Conservation (phyloP, 2,329 filamentous ascomycete genomes). For the Lecanosticta acicola region DNA sequence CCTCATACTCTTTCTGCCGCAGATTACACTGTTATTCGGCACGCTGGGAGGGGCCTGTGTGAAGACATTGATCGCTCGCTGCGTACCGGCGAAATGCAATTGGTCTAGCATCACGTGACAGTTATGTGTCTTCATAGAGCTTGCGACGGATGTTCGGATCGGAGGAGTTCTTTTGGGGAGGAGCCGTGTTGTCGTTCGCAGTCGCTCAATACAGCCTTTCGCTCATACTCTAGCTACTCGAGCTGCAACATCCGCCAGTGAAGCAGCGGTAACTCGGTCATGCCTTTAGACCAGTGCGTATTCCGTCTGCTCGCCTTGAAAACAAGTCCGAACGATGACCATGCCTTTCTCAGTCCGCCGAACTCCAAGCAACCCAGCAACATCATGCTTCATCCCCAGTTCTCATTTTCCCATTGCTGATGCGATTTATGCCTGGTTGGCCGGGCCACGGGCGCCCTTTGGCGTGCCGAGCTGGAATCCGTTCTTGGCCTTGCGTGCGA, state of each 20-base stretch:
- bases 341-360: slow-evolving; percentile 1
- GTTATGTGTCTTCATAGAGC: neutral
- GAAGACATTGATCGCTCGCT: neutral
- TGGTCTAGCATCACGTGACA: neutral
- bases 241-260: neutral
- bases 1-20: neutral
- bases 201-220: slow-evolving; percentile 3
- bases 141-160: neutral
- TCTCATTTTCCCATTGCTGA: neutral
- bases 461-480: slow-evolving; percentile 89
- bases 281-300: neutral
- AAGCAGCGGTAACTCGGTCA: neutral
- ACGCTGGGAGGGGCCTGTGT: slow-evolving; percentile 3
- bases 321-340: neutral
- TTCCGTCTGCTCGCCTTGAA: neutral
- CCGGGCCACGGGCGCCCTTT: slow-evolving; percentile 68
- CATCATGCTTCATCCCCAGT: slow-evolving; percentile 14
- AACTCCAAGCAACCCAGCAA: slow-evolving; percentile 19
- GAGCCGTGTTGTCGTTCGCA: slow-evolving; percentile 1
- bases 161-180: neutral
- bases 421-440: slow-evolving; percentile 9
- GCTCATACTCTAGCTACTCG: neutral
- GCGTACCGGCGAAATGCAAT: slow-evolving; percentile 10
- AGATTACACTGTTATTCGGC: neutral
- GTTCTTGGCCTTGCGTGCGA: slow-evolving; percentile 93